phyloP scores from a whole-genome alignment of 768 basidiomycete species.

The Mycena epipterygia region DNA sequence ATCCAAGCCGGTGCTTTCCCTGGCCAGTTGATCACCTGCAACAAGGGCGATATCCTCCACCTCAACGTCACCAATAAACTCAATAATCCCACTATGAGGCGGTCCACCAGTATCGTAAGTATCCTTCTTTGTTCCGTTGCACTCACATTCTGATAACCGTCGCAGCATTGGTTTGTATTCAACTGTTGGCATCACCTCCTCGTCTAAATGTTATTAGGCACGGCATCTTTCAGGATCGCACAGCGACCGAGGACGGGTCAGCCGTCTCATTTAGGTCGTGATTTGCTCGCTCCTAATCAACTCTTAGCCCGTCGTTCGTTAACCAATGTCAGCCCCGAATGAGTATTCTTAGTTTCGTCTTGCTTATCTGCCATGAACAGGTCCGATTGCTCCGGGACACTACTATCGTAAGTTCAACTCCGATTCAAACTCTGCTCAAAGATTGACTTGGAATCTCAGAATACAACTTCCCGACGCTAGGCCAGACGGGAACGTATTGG shows the following conservation, averaged over 20 bases:
- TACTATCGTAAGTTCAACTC: constrained; percentile 1
- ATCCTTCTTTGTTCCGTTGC: background rate
- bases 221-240: background rate
- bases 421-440: too few relatives aligned
- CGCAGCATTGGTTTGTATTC: too few relatives aligned
- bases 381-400: constrained; percentile 5
- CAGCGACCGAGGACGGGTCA: background rate
- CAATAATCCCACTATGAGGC: background rate
- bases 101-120: background rate
- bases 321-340: too few relatives aligned
- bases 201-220: background rate
- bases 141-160: too few relatives aligned
- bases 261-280: background rate
- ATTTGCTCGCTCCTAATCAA: background rate
- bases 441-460: background rate
- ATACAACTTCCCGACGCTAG: background rate
- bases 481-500: constrained; percentile 14
- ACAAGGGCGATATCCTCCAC: background rate
- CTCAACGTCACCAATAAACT: background rate
- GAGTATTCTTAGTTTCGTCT: too few relatives aligned
- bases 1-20: background rate
- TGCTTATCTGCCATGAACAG: too few relatives aligned
- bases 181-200: too few relatives aligned
- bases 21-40: background rate
- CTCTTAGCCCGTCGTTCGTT: constrained; percentile 44